These are phyloP conservation scores for Torulaspora pretoriensis DNA, from an alignment of 1,139 yeast genomes.

Conservation along the genomic window DNA sequence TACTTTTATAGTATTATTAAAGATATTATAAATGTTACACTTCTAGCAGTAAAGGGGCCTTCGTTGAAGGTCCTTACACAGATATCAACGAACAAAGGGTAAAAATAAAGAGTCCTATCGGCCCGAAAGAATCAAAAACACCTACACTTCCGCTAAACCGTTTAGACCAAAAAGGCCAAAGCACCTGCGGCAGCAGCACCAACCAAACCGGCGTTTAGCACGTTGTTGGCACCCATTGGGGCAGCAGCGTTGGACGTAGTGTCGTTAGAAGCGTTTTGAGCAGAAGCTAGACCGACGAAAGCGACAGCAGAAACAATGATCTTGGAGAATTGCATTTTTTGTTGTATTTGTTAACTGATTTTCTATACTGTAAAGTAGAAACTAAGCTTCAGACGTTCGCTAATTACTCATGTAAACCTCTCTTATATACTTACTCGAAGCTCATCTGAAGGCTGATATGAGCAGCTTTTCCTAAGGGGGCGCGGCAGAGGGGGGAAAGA, in stretches of 20 bases:
- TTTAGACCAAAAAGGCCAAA: constrained; percentile 27
- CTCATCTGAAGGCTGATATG: too few species aligned
- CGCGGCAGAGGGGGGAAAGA: constrained; percentile 2
- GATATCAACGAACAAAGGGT: constrained; percentile 10
- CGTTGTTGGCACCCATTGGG: constrained; percentile 17
- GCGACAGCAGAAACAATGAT: constrained; percentile 25
- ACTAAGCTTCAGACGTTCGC: too few species aligned
- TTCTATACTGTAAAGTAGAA: background rate
- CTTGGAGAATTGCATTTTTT: constrained; percentile 25
- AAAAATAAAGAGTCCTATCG: constrained; percentile 1
- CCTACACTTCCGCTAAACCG: background rate
- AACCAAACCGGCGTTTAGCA: constrained; percentile 14
- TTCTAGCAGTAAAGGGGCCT: background rate
- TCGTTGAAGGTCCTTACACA: background rate
- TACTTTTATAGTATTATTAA: background rate
- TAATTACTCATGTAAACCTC: too few species aligned
- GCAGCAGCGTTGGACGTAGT: constrained; percentile 12
- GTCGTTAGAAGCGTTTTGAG: constrained; percentile 10
- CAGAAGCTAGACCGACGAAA: constrained; percentile 17
- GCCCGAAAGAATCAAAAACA: background rate
- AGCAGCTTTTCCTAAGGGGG: background rate
- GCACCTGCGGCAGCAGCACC: constrained; percentile 32
- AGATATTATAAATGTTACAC: constrained; percentile 6
- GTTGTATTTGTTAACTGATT: background rate
- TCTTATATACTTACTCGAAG: background rate